Base-by-base conservation (phyloP, 2,329 filamentous ascomycete genomes). In the Alternaria consortialis region DNA sequence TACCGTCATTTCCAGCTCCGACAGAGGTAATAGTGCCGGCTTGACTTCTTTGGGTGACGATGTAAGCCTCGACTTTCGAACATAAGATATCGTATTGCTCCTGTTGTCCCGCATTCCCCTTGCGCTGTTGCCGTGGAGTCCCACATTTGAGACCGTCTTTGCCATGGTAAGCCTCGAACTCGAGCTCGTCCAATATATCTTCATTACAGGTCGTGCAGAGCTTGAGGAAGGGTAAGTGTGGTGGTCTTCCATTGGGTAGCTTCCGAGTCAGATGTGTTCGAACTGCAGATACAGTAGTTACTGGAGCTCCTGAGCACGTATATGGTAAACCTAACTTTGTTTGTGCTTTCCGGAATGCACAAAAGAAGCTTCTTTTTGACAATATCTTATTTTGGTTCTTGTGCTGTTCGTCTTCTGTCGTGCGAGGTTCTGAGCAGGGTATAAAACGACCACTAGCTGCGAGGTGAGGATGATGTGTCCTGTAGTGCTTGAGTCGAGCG, bases 141-240 rank as follows among this genome's bases (percentile, higher is more conserved):
- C 25, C n/a, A 6, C 63, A 67, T 11, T 23, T 53, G 31, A 23
- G 36, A 13, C 20, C 58, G 15, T 44, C 31, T 27, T 7, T 23
- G 1, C 44, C 44, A 13, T 59, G 58, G 0, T 37, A 5, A 5
- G 15, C n/a, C 13, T 63, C 43, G 13, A 59, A 66, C 7, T 17
- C 34, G 0, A 29, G 4, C 15, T 53, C 31, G 23, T 68, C 51
- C 2, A 64, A 27, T 7, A 65, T 32, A 23, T 66, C 55, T 9
- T 64, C 23, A 0, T 68, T 67, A 3, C 67, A 70, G 0, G 65
- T 68, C 6, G 7, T 39, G 17, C 66, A 66, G 1, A 66, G 47
- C 12, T 50, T n/a, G 4, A 67, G 36, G 15, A 65, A 67, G 2
- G 29, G 13, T 12, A 65, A 5, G 13, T 67, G 65, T 5, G 42